phyloP scores from a whole-genome alignment of 192 early-diverging fungal species.

The Diversispora eburnea region DNA sequence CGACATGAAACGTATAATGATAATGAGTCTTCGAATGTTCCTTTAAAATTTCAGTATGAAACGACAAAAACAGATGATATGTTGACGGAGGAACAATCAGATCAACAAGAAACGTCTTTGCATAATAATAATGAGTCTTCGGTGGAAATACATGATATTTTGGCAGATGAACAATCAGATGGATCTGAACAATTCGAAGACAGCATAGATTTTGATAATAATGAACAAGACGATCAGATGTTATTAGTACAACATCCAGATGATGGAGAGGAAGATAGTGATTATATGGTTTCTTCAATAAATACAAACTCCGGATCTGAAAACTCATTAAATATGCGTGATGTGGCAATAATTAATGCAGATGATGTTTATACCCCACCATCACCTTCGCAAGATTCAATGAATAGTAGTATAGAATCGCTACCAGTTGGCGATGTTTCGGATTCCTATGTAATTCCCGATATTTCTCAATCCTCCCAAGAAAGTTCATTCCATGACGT shows the following conservation, averaged over 20 bases:
- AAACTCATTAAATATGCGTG: not conserved
- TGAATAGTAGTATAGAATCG: conserved; percentile 9
- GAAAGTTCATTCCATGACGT: not conserved
- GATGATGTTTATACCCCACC: not conserved
- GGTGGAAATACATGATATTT: no score
- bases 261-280: conserved; percentile 12
- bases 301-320: conserved; percentile 6
- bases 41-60: no score
- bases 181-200: not conserved
- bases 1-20: no score
- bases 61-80: no score
- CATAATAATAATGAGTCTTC: no score
- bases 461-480: not conserved
- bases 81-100: no score
- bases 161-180: not conserved
- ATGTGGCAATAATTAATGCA: not conserved
- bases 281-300: conserved; percentile 11
- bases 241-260: conserved; percentile 7
- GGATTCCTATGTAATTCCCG: not conserved
- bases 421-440: not conserved
- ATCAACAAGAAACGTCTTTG: no score
- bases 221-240: not conserved
- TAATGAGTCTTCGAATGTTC: no score
- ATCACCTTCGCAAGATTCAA: conserved; percentile 4
- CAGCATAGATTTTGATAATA: not conserved